Evolutionary conservation across 192 early-diverging fungal genomes (phyloP), one percentile per base, ranked within the genome.

Genomic region (Coemansia javaensis): DNA sequence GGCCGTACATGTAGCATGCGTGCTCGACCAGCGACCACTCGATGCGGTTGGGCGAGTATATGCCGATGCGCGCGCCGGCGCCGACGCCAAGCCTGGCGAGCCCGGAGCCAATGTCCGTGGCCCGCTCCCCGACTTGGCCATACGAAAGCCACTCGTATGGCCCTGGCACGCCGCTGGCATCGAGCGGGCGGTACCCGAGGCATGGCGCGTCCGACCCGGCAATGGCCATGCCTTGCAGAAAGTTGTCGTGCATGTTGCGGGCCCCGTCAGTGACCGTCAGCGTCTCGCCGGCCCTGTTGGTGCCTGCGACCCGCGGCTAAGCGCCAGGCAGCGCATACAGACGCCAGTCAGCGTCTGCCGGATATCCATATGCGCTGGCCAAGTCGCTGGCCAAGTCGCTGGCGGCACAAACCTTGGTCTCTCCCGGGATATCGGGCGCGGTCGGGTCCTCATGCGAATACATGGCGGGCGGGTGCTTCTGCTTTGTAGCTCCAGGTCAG

Each of bases 121-220:
- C 58, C 12, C 63, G 66, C 14, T 85, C 70, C 49, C 68, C 75
- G 50, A 79, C 86, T 27, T 95, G 83, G 25, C 50, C 59, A 44
- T 83, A 92, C 32, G 81, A 88, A 49, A 90, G 58, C 82, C 88
- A 98, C 41, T 75, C 40, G 81, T 86, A 98, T 6, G 58, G 65
- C 1, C 84, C 82, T 22, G 89, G 75, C 55, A 86, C 82, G 61
- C 50, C 50, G 16, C 58, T 47, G 2, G 5, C 33, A 50, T 44
- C 63, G 12, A 59, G 34, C 4, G 63, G 70, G 2, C 70, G 58
- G 48, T 65, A 51, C 2, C 70, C 70, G 28, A 74, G 41, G 35
- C 47, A 74, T 17, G 47, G 58, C 5, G 54, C 44, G 31, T 62
- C 50, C 11, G 56, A 33, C 17, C 70, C 70, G 14, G 70, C 70